Base-by-base conservation (phyloP, 2,329 filamentous ascomycete species). In the Leptoxyphium fumago region DNA sequence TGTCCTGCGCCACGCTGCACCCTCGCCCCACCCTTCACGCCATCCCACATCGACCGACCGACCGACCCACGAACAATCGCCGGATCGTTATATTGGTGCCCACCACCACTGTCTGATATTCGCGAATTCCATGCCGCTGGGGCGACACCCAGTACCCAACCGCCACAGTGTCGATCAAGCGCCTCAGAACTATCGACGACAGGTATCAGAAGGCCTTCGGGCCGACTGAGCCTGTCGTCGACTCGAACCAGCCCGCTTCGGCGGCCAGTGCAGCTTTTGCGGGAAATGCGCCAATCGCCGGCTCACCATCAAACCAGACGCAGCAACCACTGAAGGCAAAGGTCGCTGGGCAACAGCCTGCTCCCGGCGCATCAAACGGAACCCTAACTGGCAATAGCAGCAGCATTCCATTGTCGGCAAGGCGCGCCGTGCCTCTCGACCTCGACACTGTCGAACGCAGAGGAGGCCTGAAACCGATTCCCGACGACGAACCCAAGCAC, bases 361-460 rank as follows among this genome's bases (percentile, higher is more conserved):
- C 50, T 18, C 51, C 55, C 10, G 54, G 57, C 29, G 57, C 57
- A n/a, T 44, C 59, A 38, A 58, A 61, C 42, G 57, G 57, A 36
- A 61, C 61, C 39, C 64, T 61, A 34, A 56, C 60, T n/a, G 65
- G 59, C 46, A 65, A 61, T 47, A 58, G 58, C 40, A 53, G 58
- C 53, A 58, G 55, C 42, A 72, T 75, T 29, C 78, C 78, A 42
- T 66, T 81, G 57, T 81, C 77, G 64, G 75, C 75, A 57, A 73
- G 78, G 52, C 71, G 75, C 55, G 75, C 78, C 36, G 69, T 72
- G 46, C 77, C 86, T 40, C 70, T 98, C 48, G 88, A 96, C 57
- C 68, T 96, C 54, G 78, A 78, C 42, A 94, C 86, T 1, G 91
- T 98, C 48, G 91, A 96, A 69, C 82, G 89, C 58, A 81, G 87